Base-by-base conservation (phyloP, 208 protist genomes). In the Acanthamoeba royreba region DNA sequence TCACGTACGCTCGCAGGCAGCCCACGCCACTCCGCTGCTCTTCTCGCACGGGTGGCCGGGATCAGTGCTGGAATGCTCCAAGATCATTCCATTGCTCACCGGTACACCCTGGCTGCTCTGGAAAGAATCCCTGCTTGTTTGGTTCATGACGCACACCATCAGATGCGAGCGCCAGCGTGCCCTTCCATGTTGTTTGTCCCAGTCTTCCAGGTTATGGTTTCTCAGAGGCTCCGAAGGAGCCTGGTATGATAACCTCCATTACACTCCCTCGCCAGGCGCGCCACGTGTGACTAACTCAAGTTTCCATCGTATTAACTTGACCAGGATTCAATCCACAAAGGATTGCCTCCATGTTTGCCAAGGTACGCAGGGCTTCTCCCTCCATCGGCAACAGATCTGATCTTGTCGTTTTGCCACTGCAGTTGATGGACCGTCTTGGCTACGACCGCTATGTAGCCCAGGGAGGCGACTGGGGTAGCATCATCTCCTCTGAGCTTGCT, bases 141-240 rank as follows among this genome's bases (percentile, higher is more conserved):
- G 11, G 66, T 28, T 11, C 35, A 33, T 28, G 13, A 28, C 66
- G 15, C 66, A 66, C 81, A 17, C 33, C 17, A 90, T 17, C 43
- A 83, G 58, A 81, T 55, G 47, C 38, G 55, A 86, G 33, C 4
- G 58, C 47, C 45, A 58, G 25, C 28, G 55, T 52, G 8, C n/a
- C 55, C 45, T 92, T 92, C 47, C 87, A 92, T 81, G 87, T 92
- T 33, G 87, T 92, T 17, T 92, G 87, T 46, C 87, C 87, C 5
- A 77, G 53, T 81, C 87, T 92, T 28, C 87, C 87, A 38, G 87
- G 87, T 13, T 92, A 92, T 25, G 58, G 55, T 45, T 74, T 92
- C 53, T 90, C 83, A 28, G 83, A 90, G 19, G 53, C 49, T 4
- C 83, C 83, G 15, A 90, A 90, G 58, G 45, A 55, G 22, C 83